Percentiles rank a stretch among this genome's conserved stretches.
Conservation (phyloP, 2,329 filamentous ascomycete species). For the Pochonia chlamydosporia region DNA sequence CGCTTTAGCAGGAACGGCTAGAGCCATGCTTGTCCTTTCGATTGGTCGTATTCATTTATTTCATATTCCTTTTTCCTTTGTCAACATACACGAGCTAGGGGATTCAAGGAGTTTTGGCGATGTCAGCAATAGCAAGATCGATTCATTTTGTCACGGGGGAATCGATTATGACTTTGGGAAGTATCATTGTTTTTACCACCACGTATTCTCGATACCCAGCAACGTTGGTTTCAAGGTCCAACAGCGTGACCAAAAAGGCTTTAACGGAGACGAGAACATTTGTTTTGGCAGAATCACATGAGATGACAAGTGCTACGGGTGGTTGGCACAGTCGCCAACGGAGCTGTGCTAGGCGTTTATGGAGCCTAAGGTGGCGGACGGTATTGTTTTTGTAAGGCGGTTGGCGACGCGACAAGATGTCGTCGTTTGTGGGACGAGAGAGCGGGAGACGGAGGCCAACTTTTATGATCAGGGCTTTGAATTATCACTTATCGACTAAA, state of each 20-base stretch:
- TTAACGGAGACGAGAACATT: background rate
- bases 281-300: constrained; percentile 15
- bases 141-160: background rate
- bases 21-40: background rate
- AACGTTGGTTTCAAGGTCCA: background rate
- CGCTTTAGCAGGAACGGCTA: constrained; percentile 61
- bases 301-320: constrained; percentile 9
- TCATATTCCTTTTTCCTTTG: background rate
- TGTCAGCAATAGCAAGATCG: background rate
- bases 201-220: background rate
- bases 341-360: constrained; percentile 21
- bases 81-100: background rate
- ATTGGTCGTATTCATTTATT: background rate
- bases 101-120: background rate
- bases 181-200: background rate
- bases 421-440: constrained; percentile 3
- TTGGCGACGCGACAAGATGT: background rate
- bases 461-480: constrained; percentile 7
- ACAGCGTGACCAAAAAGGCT: constrained; percentile 1
- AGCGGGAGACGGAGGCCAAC: constrained; percentile 1
- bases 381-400: background rate
- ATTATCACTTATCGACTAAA: constrained; percentile 14
- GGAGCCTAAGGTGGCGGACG: background rate
- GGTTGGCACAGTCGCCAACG: constrained; percentile 20
- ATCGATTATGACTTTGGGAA: background rate